Evolutionary conservation across 805 yeast genomes (phyloP).

Genomic region (Starmerella riodocensis): DNA sequence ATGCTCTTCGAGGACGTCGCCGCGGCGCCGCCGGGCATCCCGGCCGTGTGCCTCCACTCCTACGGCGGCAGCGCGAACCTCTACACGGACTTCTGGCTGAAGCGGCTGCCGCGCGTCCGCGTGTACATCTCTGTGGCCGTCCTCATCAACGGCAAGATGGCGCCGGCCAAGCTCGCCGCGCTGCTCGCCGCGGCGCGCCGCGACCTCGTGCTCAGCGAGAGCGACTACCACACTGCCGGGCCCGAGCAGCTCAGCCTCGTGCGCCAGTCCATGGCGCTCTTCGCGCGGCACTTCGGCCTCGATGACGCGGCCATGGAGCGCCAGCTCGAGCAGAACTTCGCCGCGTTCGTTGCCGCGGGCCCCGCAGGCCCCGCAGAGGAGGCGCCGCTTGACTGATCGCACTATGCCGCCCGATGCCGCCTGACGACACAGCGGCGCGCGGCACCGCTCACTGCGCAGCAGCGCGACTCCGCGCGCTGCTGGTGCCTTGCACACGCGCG

Average conservation of each 20-base stretch:
- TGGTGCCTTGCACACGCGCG: too few species aligned
- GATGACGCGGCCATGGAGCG: slow-evolving; percentile 1
- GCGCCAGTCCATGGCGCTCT: slow-evolving; percentile 1
- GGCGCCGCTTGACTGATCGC: too few species aligned
- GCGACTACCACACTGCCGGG: slow-evolving; percentile 35
- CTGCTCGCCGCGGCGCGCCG: slow-evolving; percentile 29
- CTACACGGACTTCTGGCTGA: slow-evolving; percentile 21
- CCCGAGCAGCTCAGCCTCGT: slow-evolving; percentile 18
- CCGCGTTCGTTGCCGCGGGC: slow-evolving; percentile 4
- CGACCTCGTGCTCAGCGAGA: slow-evolving; percentile 36
- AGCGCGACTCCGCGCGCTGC: too few species aligned
- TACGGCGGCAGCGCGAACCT: slow-evolving; percentile 72
- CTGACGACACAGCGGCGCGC: too few species aligned
- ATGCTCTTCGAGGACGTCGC: slow-evolving; percentile 40
- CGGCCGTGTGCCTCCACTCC: slow-evolving; percentile 65
- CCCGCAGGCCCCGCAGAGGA: too few species aligned
- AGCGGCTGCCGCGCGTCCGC: slow-evolving; percentile 12
- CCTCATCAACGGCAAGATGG: slow-evolving; percentile 33
- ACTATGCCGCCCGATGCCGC: too few species aligned
- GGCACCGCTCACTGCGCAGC: too few species aligned
- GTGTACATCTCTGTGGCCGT: slow-evolving; percentile 44
- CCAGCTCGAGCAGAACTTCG: slow-evolving; percentile 6
- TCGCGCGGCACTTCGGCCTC: slow-evolving; percentile 7
- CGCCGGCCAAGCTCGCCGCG: slow-evolving; percentile 24
- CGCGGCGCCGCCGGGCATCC: too few species aligned